Evolutionary conservation across 2,329 filamentous ascomycete genomes (phyloP).

Genomic region (Cytospora mali): DNA sequence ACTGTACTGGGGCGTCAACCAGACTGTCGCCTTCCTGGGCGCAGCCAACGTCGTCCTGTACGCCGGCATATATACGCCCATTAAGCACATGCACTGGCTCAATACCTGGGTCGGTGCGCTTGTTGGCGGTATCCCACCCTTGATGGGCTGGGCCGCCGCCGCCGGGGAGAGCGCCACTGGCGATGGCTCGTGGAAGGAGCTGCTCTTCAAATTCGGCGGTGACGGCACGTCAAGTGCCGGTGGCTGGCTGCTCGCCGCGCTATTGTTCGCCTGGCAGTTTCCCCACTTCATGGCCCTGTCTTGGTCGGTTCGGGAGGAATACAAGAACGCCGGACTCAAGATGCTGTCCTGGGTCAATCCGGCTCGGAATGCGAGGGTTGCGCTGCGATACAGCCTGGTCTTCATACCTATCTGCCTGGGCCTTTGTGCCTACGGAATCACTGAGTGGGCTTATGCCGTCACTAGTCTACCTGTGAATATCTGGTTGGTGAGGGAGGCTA

Average conservation of each 20-base stretch:
- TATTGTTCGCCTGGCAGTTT: constrained; percentile 96
- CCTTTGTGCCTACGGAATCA: constrained; percentile 77
- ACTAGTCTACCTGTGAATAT: constrained; percentile 81
- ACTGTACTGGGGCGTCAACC: constrained; percentile 89
- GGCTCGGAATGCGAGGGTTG: constrained; percentile 81
- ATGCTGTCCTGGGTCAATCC: constrained; percentile 90
- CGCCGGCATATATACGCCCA: constrained; percentile 86
- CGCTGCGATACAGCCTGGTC: constrained; percentile 79
- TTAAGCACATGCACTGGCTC: constrained; percentile 82
- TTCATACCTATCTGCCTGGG: constrained; percentile 87
- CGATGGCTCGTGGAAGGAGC: constrained; percentile 74
- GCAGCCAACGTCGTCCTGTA: constrained; percentile 86
- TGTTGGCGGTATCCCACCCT: constrained; percentile 87
- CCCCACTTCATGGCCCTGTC: constrained; percentile 96
- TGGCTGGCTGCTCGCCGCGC: constrained; percentile 82
- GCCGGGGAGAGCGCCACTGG: constrained; percentile 82
- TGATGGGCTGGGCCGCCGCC: constrained; percentile 98
- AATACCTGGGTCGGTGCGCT: constrained; percentile 97
- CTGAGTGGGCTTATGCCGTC: constrained; percentile 80
- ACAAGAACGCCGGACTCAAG: constrained; percentile 68
- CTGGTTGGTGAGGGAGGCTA: constrained; percentile 82
- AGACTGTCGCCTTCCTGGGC: constrained; percentile 85
- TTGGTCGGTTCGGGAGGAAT: constrained; percentile 87
- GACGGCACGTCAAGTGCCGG: constrained; percentile 64
- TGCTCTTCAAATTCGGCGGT: constrained; percentile 61